A percentile compares a stretch with the other conserved stretches of the same genome.
Conservation (phyloP, 2,329 filamentous ascomycete genomes). For the Chaetomium sp. region DNA sequence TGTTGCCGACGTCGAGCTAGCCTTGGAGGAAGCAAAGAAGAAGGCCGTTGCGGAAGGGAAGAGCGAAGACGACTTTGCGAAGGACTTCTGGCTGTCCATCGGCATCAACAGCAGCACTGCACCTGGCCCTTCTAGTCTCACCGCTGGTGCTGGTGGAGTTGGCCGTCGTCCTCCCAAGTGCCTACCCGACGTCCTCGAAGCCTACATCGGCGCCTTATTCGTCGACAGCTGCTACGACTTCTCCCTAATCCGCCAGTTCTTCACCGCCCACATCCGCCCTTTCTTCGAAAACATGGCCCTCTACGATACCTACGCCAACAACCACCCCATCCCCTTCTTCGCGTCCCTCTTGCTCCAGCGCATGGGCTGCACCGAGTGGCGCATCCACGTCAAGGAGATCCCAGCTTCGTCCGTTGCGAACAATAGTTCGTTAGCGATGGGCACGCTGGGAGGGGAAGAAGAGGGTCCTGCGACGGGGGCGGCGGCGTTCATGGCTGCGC, state of each 20-base stretch:
- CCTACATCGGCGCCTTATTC: conserved; percentile 84
- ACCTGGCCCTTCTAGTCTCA: no score
- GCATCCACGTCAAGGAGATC: conserved; percentile 47
- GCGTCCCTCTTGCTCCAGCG: conserved; percentile 55
- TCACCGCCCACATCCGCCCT: conserved; percentile 62
- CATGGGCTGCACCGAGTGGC: conserved; percentile 58
- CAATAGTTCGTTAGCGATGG: conserved; percentile 15
- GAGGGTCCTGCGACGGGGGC: not conserved
- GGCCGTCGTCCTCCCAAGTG: conserved; percentile 62
- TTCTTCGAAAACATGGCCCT: conserved; percentile 82
- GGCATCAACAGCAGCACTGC: no score
- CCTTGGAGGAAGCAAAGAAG: conserved; percentile 31
- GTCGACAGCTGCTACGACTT: conserved; percentile 83
- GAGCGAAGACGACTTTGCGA: conserved; percentile 14
- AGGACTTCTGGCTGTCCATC: no score
- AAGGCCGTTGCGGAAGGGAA: conserved; percentile 27
- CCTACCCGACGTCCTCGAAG: conserved; percentile 81
- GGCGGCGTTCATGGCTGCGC: conserved; percentile 29
- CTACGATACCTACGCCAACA: conserved; percentile 81
- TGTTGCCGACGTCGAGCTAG: conserved; percentile 49
- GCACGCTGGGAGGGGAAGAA: conserved; percentile 23
- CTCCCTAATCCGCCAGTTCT: conserved; percentile 66
- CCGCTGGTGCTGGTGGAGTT: no score
- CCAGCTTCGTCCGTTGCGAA: conserved; percentile 20
- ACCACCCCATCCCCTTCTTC: conserved; percentile 75